Base-by-base conservation (phyloP, 805 yeast species). In the Maudiozyma pseudohumilis region DNA sequence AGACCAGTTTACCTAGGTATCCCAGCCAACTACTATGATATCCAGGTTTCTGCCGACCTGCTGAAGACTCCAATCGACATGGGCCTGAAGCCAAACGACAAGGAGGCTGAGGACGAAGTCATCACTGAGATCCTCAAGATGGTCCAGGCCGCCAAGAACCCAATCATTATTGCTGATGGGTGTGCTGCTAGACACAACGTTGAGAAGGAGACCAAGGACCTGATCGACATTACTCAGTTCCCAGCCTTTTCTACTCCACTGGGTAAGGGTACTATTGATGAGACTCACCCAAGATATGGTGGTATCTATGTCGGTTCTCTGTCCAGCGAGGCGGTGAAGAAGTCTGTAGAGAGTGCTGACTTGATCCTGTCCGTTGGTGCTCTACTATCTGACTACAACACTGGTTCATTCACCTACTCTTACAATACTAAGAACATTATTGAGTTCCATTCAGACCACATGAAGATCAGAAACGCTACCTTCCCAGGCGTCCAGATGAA, bases 211-310 rank as follows among this genome's bases (percentile, higher is more conserved):
- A 79, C 80, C 40, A 64, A 61, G 40, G 61, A 68, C 47, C 69
- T 83, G 55, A 77, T 79, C 34, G 70, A 72, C 37, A 56, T 64
- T 39, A 80, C 92, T 29, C 74, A 79, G 56, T 82, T 76, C 74
- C 87, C 89, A 24, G 78, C 80, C 30, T 83, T 74, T 59, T 78
- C 79, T 39, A 83, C 94, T 30, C 94, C 94, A 48, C 80, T 83
- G 88, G 94, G 94, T 61, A n/a, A n/a, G n/a, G n/a, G n/a, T n/a
- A n/a, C n/a, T n/a, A n/a, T n/a, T n/a, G n/a, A n/a, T n/a, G n/a
- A n/a, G n/a, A n/a, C n/a, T n/a, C n/a, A n/a, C n/a, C n/a, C n/a
- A n/a, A n/a, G n/a, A n/a, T n/a, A n/a, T n/a, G n/a, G n/a, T n/a
- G n/a, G n/a, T n/a, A n/a, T n/a, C n/a, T n/a, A n/a, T n/a, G n/a